Evolutionary conservation across 257 asterid species (phyloP).

Genomic region (Perilla frutescens): DNA sequence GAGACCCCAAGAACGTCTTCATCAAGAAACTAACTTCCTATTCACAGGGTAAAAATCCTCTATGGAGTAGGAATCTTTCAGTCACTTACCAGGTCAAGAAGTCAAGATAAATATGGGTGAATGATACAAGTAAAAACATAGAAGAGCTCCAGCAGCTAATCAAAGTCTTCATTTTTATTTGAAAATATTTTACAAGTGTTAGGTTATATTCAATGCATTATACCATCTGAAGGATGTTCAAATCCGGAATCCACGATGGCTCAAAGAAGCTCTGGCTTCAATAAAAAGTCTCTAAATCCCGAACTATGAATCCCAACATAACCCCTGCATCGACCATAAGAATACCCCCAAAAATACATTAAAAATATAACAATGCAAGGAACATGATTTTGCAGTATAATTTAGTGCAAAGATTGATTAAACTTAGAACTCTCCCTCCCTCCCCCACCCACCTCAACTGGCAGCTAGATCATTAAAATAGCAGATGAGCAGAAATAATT

Average conservation of each 20-base stretch:
- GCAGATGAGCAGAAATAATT: background rate
- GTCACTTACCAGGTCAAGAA: background rate
- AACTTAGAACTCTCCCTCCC: background rate
- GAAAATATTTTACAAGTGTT: background rate
- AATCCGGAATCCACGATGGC: constrained; percentile 53
- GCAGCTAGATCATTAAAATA: background rate
- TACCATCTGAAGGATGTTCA: constrained; percentile 61
- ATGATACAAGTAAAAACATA: background rate
- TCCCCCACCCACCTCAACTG: background rate
- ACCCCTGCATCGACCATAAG: constrained; percentile 42
- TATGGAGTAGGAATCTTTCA: background rate
- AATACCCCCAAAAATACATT: background rate
- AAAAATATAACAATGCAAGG: background rate
- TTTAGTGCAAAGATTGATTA: background rate
- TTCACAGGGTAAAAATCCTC: background rate
- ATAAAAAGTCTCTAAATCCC: constrained; percentile 52
- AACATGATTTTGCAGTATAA: background rate
- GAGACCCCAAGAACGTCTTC: background rate
- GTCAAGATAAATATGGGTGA: background rate
- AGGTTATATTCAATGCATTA: background rate
- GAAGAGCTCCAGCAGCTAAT: background rate
- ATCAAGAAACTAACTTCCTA: constrained; percentile 1
- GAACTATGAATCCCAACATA: constrained; percentile 55
- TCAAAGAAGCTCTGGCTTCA: constrained; percentile 57
- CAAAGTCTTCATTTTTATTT: background rate